Evolutionary conservation across 2,329 filamentous ascomycete species (phyloP).

Genomic region (Didymella pinodella): DNA sequence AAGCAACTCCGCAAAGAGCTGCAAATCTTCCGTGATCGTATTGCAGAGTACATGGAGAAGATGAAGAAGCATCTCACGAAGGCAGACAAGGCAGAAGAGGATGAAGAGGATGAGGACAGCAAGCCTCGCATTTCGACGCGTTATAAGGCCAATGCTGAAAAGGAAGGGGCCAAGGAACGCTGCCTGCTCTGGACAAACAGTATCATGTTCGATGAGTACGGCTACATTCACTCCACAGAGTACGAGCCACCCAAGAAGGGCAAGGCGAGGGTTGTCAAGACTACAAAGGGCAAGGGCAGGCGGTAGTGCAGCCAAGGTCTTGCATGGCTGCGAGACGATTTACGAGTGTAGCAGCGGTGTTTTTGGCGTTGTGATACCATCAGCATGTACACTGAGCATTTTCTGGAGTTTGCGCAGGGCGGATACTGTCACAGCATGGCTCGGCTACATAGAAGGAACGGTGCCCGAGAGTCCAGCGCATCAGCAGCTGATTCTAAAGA

Average conservation of each 20-base stretch:
- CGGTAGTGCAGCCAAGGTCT: conserved; percentile 21
- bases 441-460: conserved; percentile 11
- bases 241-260: conserved; percentile 58
- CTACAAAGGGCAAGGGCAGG: conserved; percentile 40
- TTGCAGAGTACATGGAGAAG: conserved; percentile 80
- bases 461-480: background rate
- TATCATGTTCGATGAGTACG: conserved; percentile 65
- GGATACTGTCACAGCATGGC: background rate
- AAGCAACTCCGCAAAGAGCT: conserved; percentile 88
- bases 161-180: conserved; percentile 62
- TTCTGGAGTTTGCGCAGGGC: conserved; percentile 28
- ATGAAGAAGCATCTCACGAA: conserved; percentile 75
- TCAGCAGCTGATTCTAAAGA: background rate
- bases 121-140: conserved; percentile 68
- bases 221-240: conserved; percentile 67
- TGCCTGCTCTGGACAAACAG: conserved; percentile 73
- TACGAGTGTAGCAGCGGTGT: conserved; percentile 33
- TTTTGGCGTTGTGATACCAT: conserved; percentile 36
- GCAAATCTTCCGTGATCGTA: conserved; percentile 75
- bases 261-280: conserved; percentile 51
- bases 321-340: conserved; percentile 22
- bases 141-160: conserved; percentile 65
- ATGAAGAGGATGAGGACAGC: conserved; percentile 56
- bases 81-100: conserved; percentile 58
- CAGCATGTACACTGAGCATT: conserved; percentile 27